Evolutionary conservation across 495 filamentous ascomycete genomes (phyloP).

Genomic region (Neurospora discreta): DNA sequence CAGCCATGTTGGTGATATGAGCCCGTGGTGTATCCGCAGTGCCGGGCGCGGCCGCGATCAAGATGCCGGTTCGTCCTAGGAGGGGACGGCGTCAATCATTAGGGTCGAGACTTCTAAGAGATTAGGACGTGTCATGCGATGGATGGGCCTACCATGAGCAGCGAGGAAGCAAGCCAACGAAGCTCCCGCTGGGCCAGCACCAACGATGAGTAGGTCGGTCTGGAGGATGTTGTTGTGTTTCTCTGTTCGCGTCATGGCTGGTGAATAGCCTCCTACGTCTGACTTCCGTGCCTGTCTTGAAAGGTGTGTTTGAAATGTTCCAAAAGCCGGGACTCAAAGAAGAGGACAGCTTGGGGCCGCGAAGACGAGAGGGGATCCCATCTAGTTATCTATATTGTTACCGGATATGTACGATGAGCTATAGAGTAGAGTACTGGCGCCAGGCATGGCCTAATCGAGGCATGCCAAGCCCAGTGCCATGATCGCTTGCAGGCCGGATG

Average conservation of each 20-base stretch:
- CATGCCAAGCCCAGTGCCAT: too few relatives aligned
- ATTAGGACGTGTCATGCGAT: too few relatives aligned
- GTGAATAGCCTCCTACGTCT: background rate
- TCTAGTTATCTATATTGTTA: background rate
- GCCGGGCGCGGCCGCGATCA: conserved; percentile 34
- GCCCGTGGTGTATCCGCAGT: conserved; percentile 43
- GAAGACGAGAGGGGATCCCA: background rate
- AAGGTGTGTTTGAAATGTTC: background rate
- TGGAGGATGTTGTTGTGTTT: conserved; percentile 21
- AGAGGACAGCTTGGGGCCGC: background rate
- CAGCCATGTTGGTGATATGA: conserved; percentile 42
- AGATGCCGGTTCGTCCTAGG: conserved; percentile 35
- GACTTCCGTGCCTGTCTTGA: background rate
- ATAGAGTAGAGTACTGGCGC: too few relatives aligned
- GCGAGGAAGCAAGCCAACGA: conserved; percentile 44
- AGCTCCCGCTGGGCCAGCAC: conserved; percentile 46
- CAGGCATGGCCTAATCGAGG: too few relatives aligned
- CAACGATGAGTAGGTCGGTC: conserved; percentile 43
- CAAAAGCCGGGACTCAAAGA: background rate
- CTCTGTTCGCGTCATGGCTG: background rate
- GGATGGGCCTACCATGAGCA: conserved; percentile 31
- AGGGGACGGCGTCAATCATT: background rate
- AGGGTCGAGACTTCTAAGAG: too few relatives aligned
- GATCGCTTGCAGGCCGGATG: too few relatives aligned
- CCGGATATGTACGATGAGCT: too few relatives aligned